Evolutionary conservation across 495 filamentous ascomycete species (phyloP), one percentile per base, ranked within the genome.

Genomic region (Talaromyces proteolyticus): DNA sequence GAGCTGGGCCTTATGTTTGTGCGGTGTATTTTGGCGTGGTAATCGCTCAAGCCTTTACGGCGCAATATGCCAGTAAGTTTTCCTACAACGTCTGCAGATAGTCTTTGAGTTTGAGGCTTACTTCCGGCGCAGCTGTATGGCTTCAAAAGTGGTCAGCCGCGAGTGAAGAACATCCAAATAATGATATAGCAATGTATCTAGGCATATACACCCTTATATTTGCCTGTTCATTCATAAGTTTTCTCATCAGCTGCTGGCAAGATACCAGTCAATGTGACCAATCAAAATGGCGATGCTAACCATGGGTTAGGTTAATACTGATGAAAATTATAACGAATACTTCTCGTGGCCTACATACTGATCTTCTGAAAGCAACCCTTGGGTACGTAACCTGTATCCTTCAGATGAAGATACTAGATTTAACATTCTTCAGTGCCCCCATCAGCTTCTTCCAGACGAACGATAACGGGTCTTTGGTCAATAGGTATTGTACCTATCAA

Each of bases 191-290:
- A 6, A 65, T 68, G 47, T 80, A 71, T 51, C 58, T 79, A 1
- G 70, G 73, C 3, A 59, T 78, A 7, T 78, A 77, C 44, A 60
- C 59, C 2, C 42, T 73, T 37, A 55, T 79, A 23, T 60, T 53
- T n/a, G 54, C 57, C 2, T 42, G 52, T 4, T 53, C 59, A 0
- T 44, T 68, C 11, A 8, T 63, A 5, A 53, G 53, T 11, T 50
- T 69, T 22, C 40, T 70, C 5, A 45, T 59, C 6, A 57, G 51
- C 29, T 64, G 56, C 52, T 73, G 67, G 64, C 59, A 62, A 43
- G 37, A 66, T 38, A 53, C 63, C 49, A n/a, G n/a, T n/a, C n/a
- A n/a, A n/a, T n/a, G n/a, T n/a, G n/a, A n/a, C n/a, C n/a, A n/a
- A n/a, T n/a, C n/a, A 48, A 40, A 38, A 6, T 11, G 14, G 6